Evolutionary conservation across 805 yeast genomes (phyloP).

Genomic region (Kodamaea nitidulidarum): DNA sequence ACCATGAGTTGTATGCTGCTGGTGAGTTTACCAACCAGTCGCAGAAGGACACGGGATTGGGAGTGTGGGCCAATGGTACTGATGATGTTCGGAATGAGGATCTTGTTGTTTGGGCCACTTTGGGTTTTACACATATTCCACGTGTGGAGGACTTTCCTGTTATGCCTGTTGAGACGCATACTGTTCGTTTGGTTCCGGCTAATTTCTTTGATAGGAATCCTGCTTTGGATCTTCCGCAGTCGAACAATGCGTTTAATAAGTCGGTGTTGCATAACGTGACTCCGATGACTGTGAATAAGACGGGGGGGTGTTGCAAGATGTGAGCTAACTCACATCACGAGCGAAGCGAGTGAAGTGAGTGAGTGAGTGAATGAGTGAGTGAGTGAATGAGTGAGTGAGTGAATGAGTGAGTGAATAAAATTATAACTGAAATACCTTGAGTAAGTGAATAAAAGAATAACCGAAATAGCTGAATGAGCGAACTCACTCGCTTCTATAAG

Average conservation of each 20-base stretch:
- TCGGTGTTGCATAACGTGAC: slow-evolving; percentile 39
- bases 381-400: too few species aligned
- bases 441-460: background rate
- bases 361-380: too few species aligned
- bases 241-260: slow-evolving; percentile 64
- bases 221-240: slow-evolving; percentile 71
- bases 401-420: too few species aligned
- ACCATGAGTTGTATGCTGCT: slow-evolving; percentile 70
- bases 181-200: slow-evolving; percentile 60
- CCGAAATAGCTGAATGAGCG: background rate
- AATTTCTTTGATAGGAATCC: slow-evolving; percentile 79
- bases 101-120: slow-evolving; percentile 74
- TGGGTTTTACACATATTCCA: slow-evolving; percentile 80
- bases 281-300: slow-evolving; percentile 19
- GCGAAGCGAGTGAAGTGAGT: too few species aligned
- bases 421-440: background rate
- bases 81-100: slow-evolving; percentile 73
- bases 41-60: slow-evolving; percentile 63
- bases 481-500: too few species aligned
- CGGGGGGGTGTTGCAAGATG: slow-evolving; percentile 35
- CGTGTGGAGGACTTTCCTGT: slow-evolving; percentile 86
- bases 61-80: slow-evolving; percentile 63
- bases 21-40: slow-evolving; percentile 88
- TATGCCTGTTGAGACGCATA: slow-evolving; percentile 79
- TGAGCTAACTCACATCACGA: too few species aligned